phyloP scores from a whole-genome alignment of 2,329 filamentous ascomycete species.

The Blumeriella jaapii region DNA sequence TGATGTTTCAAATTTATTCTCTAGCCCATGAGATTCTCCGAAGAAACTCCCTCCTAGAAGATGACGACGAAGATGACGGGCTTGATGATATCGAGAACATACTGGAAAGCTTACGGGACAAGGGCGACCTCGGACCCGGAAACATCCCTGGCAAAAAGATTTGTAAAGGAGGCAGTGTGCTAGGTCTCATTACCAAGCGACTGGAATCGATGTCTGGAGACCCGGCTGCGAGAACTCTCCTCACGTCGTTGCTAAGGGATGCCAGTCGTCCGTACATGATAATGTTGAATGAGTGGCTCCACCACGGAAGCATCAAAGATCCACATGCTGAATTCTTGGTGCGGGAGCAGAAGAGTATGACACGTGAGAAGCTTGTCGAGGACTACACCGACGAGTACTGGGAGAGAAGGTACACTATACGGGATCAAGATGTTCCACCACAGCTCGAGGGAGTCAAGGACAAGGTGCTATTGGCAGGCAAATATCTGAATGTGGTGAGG shows the following conservation, averaged over 20 bases:
- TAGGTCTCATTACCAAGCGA: slow-evolving; percentile 74
- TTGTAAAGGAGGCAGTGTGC: slow-evolving; percentile 93
- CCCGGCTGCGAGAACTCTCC: slow-evolving; percentile 68
- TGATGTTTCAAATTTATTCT: slow-evolving; percentile 81
- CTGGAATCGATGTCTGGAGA: slow-evolving; percentile 88
- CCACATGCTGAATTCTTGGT: slow-evolving; percentile 89
- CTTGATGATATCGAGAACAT: slow-evolving; percentile 86
- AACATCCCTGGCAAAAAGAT: slow-evolving; percentile 79
- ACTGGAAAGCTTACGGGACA: slow-evolving; percentile 77
- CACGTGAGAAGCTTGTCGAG: slow-evolving; percentile 78
- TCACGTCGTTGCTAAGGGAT: slow-evolving; percentile 75
- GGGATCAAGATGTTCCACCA: slow-evolving; percentile 81
- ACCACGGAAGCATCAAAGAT: slow-evolving; percentile 90
- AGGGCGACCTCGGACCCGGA: slow-evolving; percentile 67
- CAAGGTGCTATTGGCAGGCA: slow-evolving; percentile 88
- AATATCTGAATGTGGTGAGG: slow-evolving; percentile 94
- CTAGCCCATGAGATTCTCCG: slow-evolving; percentile 80
- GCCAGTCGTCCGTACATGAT: slow-evolving; percentile 91
- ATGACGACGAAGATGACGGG: slow-evolving; percentile 53
- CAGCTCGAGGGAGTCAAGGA: slow-evolving; percentile 86
- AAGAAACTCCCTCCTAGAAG: slow-evolving; percentile 77
- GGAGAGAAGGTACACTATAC: slow-evolving; percentile 93
- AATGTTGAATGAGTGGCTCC: slow-evolving; percentile 98
- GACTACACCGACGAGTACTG: slow-evolving; percentile 99
- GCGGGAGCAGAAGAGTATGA: slow-evolving; percentile 92